Evolutionary conservation across 139 green algal species (phyloP), one percentile per base, ranked within the genome.

Genomic region (Tetradesmus obliquus): DNA sequence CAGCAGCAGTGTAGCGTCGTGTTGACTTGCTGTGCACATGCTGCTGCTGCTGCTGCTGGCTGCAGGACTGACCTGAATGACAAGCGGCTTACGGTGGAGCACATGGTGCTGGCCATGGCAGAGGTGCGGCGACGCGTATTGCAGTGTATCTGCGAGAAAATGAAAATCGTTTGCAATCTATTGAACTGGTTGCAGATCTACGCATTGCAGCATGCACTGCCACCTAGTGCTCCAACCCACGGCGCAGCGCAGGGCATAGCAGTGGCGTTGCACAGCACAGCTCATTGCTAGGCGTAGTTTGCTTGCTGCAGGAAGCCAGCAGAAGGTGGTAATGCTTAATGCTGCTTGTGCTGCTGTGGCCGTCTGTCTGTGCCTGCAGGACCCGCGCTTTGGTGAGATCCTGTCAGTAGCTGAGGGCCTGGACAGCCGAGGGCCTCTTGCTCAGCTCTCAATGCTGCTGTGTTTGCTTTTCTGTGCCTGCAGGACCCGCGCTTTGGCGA

Each of bases 41-140:
- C 66, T 76, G 2, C 19, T 76, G 66, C 17, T 24, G 13, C 1
- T 24, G 15, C 1, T 24, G 66, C 66, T 76, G 66, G 17, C 17
- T 76, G 66, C 66, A 66, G 79, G 7, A 13, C 54, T 51, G 88
- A 92, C 20, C 89, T 93, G 62, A 91, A 91, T 15, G 97, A 99
- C 91, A 89, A 96, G 79, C 98, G 96, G 82, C 93, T 99, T n/a
- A 97, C 94, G 1, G 93, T 99, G 45, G 98, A 99, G 95, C 98
- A 99, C 93, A 95, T 99, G 93, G 79, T 99, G 89, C 93, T 99
- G 82, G 97, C 95, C 4, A 92, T 99, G 86, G 89, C 94, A 62
- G 94, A 98, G 19, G 86, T 90, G 54, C 5, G 79, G 22, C 76
- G 98, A 99, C 94, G 60, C 90, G 2, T 84, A 24, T 45, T 2